Conservation (phyloP, 805 yeast genomes). For the Pichia paraexigua region DNA sequence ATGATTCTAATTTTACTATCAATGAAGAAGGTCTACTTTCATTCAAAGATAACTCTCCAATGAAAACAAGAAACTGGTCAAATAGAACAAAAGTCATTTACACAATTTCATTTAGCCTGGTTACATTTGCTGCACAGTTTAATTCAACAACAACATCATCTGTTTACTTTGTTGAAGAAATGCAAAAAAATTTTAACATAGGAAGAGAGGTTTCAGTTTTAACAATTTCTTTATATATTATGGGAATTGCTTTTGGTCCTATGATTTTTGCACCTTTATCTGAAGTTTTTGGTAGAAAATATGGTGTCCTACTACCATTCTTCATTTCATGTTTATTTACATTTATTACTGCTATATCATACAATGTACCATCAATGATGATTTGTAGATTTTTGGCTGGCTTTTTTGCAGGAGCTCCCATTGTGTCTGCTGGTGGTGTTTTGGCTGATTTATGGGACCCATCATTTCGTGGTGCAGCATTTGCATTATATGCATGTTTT, state of each 20-base stretch:
- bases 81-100: slow-evolving; percentile 28
- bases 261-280: slow-evolving; percentile 56
- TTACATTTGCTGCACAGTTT: slow-evolving; percentile 38
- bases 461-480: slow-evolving; percentile 44
- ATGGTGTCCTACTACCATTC: slow-evolving; percentile 37
- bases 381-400: slow-evolving; percentile 52
- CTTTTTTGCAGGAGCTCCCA: slow-evolving; percentile 50
- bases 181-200: slow-evolving; percentile 30
- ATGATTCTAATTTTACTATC: not conserved
- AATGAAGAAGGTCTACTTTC: not conserved
- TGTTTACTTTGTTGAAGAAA: slow-evolving; percentile 24
- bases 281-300: slow-evolving; percentile 37
- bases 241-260: slow-evolving; percentile 66
- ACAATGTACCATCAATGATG: slow-evolving; percentile 43
- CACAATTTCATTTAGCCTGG: slow-evolving; percentile 32
- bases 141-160: slow-evolving; percentile 44
- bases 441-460: slow-evolving; percentile 50
- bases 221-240: slow-evolving; percentile 49
- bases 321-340: slow-evolving; percentile 34
- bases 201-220: slow-evolving; percentile 41
- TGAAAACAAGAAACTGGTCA: slow-evolving; percentile 32
- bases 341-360: slow-evolving; percentile 43
- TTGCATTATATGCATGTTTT: slow-evolving; percentile 40
- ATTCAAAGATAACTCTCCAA: slow-evolving; percentile 12
- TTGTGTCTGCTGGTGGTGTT: slow-evolving; percentile 52